phyloP scores from a whole-genome alignment of 2,329 filamentous ascomycete genomes.

The Aspergillus costaricaensis region DNA sequence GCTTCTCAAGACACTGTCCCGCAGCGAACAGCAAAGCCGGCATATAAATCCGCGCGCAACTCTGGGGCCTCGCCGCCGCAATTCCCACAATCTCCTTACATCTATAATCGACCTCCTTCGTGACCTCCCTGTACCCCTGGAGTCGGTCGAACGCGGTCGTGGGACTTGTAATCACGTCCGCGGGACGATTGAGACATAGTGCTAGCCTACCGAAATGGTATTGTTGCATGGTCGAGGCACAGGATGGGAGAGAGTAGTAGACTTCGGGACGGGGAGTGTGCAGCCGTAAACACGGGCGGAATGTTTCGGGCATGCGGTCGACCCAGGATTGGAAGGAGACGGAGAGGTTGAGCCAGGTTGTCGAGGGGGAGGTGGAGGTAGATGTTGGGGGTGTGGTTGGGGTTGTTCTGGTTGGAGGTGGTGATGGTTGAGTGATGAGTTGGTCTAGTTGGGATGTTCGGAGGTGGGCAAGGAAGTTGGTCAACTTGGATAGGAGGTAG shows the following conservation, averaged over 20 bases:
- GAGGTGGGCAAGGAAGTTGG: slow-evolving; percentile 63
- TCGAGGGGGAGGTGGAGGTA: slow-evolving; percentile 39
- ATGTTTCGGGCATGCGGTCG: slow-evolving; percentile 58
- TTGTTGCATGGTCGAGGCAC: slow-evolving; percentile 64
- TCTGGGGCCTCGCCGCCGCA: slow-evolving; percentile 56
- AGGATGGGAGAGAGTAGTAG: slow-evolving; percentile 63
- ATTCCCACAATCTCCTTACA: slow-evolving; percentile 62
- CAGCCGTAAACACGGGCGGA: slow-evolving; percentile 56
- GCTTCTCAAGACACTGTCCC: slow-evolving; percentile 58
- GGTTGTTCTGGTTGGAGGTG: slow-evolving; percentile 25
- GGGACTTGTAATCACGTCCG: slow-evolving; percentile 55
- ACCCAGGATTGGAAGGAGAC: slow-evolving; percentile 61
- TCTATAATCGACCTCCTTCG: slow-evolving; percentile 57
- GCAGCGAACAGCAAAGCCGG: slow-evolving; percentile 62
- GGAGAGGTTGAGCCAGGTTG: slow-evolving; percentile 56
- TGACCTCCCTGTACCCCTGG: slow-evolving; percentile 58
- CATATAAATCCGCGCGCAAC: slow-evolving; percentile 59
- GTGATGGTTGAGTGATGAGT: slow-evolving; percentile 12
- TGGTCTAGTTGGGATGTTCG: slow-evolving; percentile 51
- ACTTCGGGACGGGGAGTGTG: slow-evolving; percentile 50
- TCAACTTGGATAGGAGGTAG: slow-evolving; percentile 63
- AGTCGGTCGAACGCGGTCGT: slow-evolving; percentile 57
- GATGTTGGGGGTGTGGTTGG: slow-evolving; percentile 38
- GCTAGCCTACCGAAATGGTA: slow-evolving; percentile 67
- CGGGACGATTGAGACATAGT: slow-evolving; percentile 61